A percentile compares a stretch with the other conserved stretches of the same genome.
phyloP scores from a whole-genome alignment of 2,329 filamentous ascomycete species.

The Aspergillus ibericus region DNA sequence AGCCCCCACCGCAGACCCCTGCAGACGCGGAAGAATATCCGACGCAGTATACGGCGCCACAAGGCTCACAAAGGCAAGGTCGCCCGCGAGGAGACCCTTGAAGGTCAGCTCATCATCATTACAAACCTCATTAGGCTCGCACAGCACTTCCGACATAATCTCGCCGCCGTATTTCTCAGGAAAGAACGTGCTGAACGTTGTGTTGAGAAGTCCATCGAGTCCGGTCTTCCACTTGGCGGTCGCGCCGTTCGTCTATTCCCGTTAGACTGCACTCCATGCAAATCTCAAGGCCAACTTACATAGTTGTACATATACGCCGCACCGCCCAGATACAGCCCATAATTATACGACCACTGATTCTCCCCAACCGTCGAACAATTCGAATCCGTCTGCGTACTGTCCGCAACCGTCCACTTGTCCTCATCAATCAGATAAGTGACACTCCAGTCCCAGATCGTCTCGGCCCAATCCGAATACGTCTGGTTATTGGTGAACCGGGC shows the following conservation, averaged over 20 bases:
- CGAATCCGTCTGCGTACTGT: slow-evolving; percentile 50
- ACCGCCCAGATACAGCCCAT: slow-evolving; percentile 53
- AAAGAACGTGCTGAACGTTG: slow-evolving; percentile 52
- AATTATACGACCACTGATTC: slow-evolving; percentile 56
- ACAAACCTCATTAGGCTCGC: slow-evolving; percentile 54
- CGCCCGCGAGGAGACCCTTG: slow-evolving; percentile 63
- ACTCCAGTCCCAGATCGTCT: slow-evolving; percentile 60
- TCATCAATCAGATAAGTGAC: slow-evolving; percentile 46
- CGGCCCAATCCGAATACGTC: slow-evolving; percentile 58
- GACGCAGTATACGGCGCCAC: slow-evolving; percentile 56
- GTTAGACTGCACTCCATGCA: neutral
- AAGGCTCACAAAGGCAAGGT: slow-evolving; percentile 54
- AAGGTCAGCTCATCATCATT: slow-evolving; percentile 61
- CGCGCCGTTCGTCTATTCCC: slow-evolving; percentile 29
- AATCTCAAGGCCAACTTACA: slow-evolving; percentile 27
- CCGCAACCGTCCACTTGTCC: slow-evolving; percentile 49
- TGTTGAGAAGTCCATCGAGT: slow-evolving; percentile 57
- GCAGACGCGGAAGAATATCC: slow-evolving; percentile 51
- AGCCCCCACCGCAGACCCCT: slow-evolving; percentile 53
- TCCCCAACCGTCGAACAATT: slow-evolving; percentile 52
- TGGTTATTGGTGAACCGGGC: slow-evolving; percentile 17
- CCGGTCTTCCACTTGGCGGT: slow-evolving; percentile 51
- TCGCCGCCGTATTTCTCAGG: slow-evolving; percentile 36
- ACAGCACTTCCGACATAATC: slow-evolving; percentile 58
- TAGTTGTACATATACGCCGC: slow-evolving; percentile 56